These are phyloP conservation scores for Candida argentea DNA, from an alignment of 805 yeast species.

Conservation along the genomic window DNA sequence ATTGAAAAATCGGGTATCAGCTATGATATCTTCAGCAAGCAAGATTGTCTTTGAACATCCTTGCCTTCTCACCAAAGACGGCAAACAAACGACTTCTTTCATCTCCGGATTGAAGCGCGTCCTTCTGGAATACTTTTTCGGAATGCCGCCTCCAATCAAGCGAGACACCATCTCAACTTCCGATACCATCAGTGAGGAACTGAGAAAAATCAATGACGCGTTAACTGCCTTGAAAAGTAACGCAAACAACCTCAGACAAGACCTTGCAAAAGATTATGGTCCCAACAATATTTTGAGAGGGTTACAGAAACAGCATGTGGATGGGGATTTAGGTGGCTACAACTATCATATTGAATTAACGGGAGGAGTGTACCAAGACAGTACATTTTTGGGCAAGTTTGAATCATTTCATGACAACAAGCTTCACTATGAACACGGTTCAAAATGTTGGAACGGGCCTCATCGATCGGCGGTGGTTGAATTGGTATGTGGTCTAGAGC, in stretches of 20 bases:
- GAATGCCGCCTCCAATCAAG: slow-evolving; percentile 1
- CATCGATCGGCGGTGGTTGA: slow-evolving; percentile 55
- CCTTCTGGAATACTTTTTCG: neutral
- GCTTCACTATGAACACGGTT: slow-evolving; percentile 49
- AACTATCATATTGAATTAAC: slow-evolving; percentile 53
- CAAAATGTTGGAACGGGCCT: slow-evolving; percentile 94
- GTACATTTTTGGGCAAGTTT: slow-evolving; percentile 42
- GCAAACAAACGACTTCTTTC: slow-evolving; percentile 6
- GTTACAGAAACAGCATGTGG: slow-evolving; percentile 37
- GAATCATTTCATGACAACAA: slow-evolving; percentile 16
- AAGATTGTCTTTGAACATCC: no score
- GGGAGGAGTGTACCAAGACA: slow-evolving; percentile 47
- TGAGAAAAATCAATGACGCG: slow-evolving; percentile 9
- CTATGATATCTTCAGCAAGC: neutral
- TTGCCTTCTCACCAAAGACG: slow-evolving; percentile 9
- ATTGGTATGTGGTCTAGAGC: slow-evolving; percentile 55
- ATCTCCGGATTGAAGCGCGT: neutral
- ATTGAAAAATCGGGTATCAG: slow-evolving; percentile 1
- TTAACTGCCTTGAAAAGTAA: slow-evolving; percentile 8
- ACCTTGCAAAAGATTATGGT: slow-evolving; percentile 36
- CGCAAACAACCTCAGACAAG: slow-evolving; percentile 8
- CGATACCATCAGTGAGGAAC: slow-evolving; percentile 7
- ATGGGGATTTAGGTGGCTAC: slow-evolving; percentile 54
- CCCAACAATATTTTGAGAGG: slow-evolving; percentile 58
- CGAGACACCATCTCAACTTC: neutral